Conservation (phyloP, 2,329 filamentous ascomycete species). For the Colletotrichum godetiae region DNA sequence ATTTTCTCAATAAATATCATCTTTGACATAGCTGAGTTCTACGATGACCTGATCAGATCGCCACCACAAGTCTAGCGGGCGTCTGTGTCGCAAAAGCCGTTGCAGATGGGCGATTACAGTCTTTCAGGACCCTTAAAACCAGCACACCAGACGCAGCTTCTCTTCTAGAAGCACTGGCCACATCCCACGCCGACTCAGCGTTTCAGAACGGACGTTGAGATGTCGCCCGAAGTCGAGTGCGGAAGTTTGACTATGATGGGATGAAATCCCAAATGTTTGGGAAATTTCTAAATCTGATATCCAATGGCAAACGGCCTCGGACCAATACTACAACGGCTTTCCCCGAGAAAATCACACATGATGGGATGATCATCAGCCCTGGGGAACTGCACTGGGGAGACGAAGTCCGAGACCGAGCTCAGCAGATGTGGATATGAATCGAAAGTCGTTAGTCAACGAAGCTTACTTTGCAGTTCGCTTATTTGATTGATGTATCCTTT, state of each 20-base stretch:
- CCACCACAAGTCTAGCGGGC: not conserved
- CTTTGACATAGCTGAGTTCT: not conserved
- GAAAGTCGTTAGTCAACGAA: no score
- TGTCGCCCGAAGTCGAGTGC: not conserved
- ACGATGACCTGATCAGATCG: not conserved
- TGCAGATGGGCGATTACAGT: not conserved
- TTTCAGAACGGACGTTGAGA: not conserved
- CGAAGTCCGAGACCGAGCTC: not conserved
- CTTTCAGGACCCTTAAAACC: not conserved
- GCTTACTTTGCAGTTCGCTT: not conserved
- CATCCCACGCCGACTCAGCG: not conserved
- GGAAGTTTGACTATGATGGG: not conserved
- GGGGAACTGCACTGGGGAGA: not conserved
- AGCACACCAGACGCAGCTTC: not conserved
- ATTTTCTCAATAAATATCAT: not conserved
- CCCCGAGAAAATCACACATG: not conserved
- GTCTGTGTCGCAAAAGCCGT: not conserved
- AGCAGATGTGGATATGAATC: not conserved
- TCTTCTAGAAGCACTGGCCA: not conserved
- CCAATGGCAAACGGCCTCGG: not conserved
- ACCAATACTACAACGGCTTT: no score
- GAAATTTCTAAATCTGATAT: not conserved
- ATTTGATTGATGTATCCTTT: not conserved
- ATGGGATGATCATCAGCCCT: no score
- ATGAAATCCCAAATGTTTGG: conserved; percentile 11